phyloP scores from a whole-genome alignment of 2,329 filamentous ascomycete genomes.

The Aspergillaceae sp. region DNA sequence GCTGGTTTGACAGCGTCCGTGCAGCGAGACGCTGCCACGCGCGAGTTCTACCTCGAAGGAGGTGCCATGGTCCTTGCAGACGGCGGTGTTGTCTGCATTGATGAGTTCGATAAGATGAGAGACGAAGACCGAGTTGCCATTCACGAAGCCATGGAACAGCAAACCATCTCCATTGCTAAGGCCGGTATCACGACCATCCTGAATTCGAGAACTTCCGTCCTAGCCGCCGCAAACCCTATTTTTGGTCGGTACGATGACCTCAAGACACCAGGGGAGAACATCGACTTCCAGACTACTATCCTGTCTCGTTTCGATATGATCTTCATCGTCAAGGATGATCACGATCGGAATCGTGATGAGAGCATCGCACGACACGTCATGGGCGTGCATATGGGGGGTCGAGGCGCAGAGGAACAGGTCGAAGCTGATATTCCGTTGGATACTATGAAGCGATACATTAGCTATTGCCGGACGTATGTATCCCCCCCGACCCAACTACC shows the following conservation, averaged over 20 bases:
- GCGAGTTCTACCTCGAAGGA: constrained; percentile 96
- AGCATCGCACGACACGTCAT: constrained; percentile 95
- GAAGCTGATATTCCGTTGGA: constrained; percentile 89
- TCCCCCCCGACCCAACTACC: neutral
- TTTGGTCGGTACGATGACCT: constrained; percentile 97
- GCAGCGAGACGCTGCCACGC: constrained; percentile 80
- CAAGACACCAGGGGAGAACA: constrained; percentile 95
- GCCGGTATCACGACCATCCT: constrained; percentile 97
- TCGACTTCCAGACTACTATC: constrained; percentile 98
- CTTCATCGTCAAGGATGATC: constrained; percentile 94
- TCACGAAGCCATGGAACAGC: constrained; percentile 99
- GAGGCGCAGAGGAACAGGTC: constrained; percentile 68
- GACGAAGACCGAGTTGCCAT: constrained; percentile 97
- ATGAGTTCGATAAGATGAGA: constrained; percentile 99
- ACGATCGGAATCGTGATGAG: constrained; percentile 82
- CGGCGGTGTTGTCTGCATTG: constrained; percentile 93
- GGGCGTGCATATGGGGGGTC: constrained; percentile 89
- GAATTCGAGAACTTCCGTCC: constrained; percentile 87
- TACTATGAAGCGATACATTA: constrained; percentile 95
- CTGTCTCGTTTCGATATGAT: constrained; percentile 99
- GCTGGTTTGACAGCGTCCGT: constrained; percentile 96
- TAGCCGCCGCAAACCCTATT: constrained; percentile 93
- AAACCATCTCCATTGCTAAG: constrained; percentile 98
- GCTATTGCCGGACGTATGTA: constrained; percentile 89
- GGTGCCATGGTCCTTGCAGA: constrained; percentile 98